phyloP scores from a whole-genome alignment of 73 alveolate genomes.

The Paramecium tetraurelia region DNA sequence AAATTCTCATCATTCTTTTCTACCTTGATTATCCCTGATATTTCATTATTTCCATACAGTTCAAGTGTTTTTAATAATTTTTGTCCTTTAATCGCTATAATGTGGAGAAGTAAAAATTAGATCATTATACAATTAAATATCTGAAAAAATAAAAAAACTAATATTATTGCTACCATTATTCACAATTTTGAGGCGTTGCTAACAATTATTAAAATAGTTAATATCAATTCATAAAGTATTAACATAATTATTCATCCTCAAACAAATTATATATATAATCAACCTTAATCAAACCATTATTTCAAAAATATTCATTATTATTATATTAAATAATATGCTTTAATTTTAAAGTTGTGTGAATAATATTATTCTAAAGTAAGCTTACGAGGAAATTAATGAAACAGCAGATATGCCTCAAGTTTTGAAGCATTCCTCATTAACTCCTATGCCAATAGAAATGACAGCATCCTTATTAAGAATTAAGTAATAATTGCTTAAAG shows the following conservation, averaged over 20 bases:
- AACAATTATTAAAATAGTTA: not conserved
- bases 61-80: not conserved
- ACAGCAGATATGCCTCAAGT: not conserved
- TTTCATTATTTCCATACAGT: not conserved
- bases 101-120: not conserved
- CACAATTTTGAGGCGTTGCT: not conserved
- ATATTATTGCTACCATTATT: not conserved
- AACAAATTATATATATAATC: not conserved
- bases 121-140: not conserved
- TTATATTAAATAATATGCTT: not conserved
- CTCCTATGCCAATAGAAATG: constrained; percentile 42
- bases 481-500: not conserved
- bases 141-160: not conserved
- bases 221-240: not conserved
- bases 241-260: not conserved
- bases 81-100: not conserved
- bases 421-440: not conserved
- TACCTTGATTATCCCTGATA: not conserved
- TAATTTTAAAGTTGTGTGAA: constrained; percentile 38
- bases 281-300: not conserved
- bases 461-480: constrained; percentile 27
- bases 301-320: not conserved
- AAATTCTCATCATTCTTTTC: not conserved
- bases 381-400: not conserved
- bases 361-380: not conserved